Evolutionary conservation across 2,329 filamentous ascomycete species (phyloP), one percentile per base, ranked within the genome.

Genomic region (Botrytis fragariae): DNA sequence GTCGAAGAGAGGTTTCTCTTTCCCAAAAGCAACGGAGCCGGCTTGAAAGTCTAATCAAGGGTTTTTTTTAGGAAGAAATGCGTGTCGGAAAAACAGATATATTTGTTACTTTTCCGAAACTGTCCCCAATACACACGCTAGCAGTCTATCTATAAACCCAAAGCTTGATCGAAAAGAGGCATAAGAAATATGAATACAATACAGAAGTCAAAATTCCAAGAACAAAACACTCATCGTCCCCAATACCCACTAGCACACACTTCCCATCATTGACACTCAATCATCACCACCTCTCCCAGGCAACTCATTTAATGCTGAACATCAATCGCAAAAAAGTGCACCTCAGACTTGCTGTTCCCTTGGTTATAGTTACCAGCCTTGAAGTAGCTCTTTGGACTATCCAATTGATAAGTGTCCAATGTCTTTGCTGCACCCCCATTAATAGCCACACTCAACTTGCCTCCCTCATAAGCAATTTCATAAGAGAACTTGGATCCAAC

Each of bases 331-430:
- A 61, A 73, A 44, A 76, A 75, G 37, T 76, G 72, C 48, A 75
- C 75, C 59, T 75, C 75, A 45, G 57, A 68, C 37, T 73, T 69
- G 45, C 64, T 73, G 61, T 73, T 54, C 10, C 75, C 76, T 74
- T 83, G 81, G 74, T 83, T 83, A 73, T 83, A 83, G 72, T 83
- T 82, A 42, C 82, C 81, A 10, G 76, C 80, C 78, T 83, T 83
- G 78, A 83, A 83, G 74, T 83, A 83, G 74, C 81, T 82, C 25
- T 73, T 68, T 5, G 82, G 81, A 6, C 73, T 75, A 69, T 79
- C 74, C 29, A 82, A 76, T 14, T 78, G 71, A 63, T 78, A 80
- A 1, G 80, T 81, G 71, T 75, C 75, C 37, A 82, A 72, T 5
- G 72, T 75, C 73, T 79, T 75, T 35, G 75, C 64, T 5, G 74